phyloP scores from a whole-genome alignment of 2,329 filamentous ascomycete genomes.

The Fusarium solani-melongenae region DNA sequence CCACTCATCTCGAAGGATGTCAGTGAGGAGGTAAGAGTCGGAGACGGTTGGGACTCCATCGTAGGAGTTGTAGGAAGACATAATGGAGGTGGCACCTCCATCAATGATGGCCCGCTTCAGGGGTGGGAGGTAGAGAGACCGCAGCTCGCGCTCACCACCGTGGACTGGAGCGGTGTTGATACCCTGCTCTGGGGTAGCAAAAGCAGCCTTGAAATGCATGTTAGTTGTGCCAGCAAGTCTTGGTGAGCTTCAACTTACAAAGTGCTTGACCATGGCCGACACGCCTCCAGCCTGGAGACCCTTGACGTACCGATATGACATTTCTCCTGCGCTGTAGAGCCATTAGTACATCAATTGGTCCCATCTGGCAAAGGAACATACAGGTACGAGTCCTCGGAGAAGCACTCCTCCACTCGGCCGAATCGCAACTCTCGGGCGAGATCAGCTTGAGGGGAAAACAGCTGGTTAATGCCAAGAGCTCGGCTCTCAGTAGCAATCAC shows the following conservation, averaged over 20 bases:
- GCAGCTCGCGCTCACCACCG: conserved; percentile 63
- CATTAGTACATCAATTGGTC: conserved; percentile 9
- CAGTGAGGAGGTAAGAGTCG: conserved; percentile 72
- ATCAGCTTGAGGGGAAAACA: conserved; percentile 78
- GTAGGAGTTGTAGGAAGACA: conserved; percentile 81
- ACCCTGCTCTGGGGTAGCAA: conserved; percentile 76
- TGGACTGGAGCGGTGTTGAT: conserved; percentile 73
- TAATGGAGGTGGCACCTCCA: conserved; percentile 73
- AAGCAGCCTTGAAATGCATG: conserved; percentile 59
- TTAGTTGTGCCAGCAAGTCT: neutral
- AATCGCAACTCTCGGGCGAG: conserved; percentile 77
- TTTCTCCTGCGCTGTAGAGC: conserved; percentile 65
- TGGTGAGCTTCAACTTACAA: conserved; percentile 53
- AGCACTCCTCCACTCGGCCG: conserved; percentile 80
- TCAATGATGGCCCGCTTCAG: conserved; percentile 80
- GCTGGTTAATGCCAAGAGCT: conserved; percentile 76
- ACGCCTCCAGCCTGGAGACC: conserved; percentile 74
- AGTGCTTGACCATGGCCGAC: conserved; percentile 80
- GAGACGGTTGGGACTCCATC: conserved; percentile 77
- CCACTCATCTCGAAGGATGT: conserved; percentile 78
- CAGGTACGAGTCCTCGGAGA: conserved; percentile 75
- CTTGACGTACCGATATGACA: conserved; percentile 67
- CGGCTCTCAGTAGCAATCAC: conserved; percentile 73
- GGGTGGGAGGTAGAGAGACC: conserved; percentile 66
- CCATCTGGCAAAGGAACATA: conserved; percentile 39